Base-by-base conservation (phyloP, 495 filamentous ascomycete species). In the Annulohypoxylon bovei region DNA sequence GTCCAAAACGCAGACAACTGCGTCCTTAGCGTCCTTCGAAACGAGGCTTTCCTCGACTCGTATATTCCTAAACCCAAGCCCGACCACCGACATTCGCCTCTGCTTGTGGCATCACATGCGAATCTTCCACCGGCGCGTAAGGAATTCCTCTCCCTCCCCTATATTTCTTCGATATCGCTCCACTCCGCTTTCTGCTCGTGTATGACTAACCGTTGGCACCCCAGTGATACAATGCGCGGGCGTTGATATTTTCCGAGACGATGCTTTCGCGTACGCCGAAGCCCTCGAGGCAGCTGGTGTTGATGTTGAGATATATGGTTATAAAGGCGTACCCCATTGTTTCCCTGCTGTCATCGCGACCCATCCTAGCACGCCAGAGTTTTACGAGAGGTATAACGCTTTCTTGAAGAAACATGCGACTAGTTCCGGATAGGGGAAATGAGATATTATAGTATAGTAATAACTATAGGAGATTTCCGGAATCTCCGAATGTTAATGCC, bases 161-260 rank as follows among this genome's bases (percentile, higher is more conserved):
- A 14, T 30, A 1, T 4, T 23, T 6, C 8, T 12, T 4, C 42
- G 22, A n/a, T 47, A 27, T n/a, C n/a, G n/a, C n/a, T n/a, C n/a
- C n/a, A n/a, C n/a, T n/a, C n/a, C n/a, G n/a, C n/a, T n/a, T n/a
- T n/a, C n/a, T n/a, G n/a, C n/a, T n/a, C n/a, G n/a, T n/a, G n/a
- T 9, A 2, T 54, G 12, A 55, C 16, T 49, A 18, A 11, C 5
- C 1, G 1, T 9, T 49, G 4, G 11, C 11, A 1, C 11, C 7
- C 14, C 22, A 77, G 75, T 76, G 27, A 69, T 77, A 33, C 68
- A 74, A 67, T 70, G 52, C 58, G 73, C 67, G 0, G 75, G 75
- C 23, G 49, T 66, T 8, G 75, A 77, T 39, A 52, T 68, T 9
- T 40, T 76, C 27, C 67, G 75, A 27, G 75, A 77, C 52, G 71